These are phyloP conservation scores for Xerocomus brunneocitrinus DNA, from an alignment of 768 basidiomycete genomes.

Conservation along the genomic window DNA sequence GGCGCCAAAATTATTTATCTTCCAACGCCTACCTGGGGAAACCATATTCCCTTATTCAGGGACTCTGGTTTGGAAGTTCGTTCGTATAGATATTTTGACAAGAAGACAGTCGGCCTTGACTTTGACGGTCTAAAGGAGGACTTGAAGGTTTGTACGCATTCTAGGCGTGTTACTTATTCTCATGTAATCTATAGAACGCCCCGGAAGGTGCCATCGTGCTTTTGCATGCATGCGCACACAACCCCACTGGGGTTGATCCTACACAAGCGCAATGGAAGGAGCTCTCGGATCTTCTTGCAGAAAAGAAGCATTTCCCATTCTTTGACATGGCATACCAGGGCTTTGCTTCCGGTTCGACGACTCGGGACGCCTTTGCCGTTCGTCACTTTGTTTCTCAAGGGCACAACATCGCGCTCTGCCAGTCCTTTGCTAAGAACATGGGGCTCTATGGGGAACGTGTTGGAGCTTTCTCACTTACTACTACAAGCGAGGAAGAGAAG, in stretches of 20 bases:
- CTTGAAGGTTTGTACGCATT: conserved; percentile 55
- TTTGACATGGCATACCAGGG: conserved; percentile 99
- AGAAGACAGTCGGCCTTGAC: conserved; percentile 86
- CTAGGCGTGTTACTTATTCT: conserved; percentile 5
- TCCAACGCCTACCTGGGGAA: conserved; percentile 94
- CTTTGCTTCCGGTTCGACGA: conserved; percentile 90
- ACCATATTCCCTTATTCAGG: conserved; percentile 90
- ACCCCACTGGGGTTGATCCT: conserved; percentile 97
- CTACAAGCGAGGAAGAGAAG: conserved; percentile 66
- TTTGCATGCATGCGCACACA: conserved; percentile 96
- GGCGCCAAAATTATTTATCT: conserved; percentile 86
- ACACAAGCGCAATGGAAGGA: conserved; percentile 90
- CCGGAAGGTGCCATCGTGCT: conserved; percentile 82
- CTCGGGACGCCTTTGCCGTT: conserved; percentile 90
- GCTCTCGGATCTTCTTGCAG: conserved; percentile 82
- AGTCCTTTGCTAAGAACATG: conserved; percentile 99
- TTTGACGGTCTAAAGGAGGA: conserved; percentile 88
- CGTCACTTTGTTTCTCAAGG: conserved; percentile 90
- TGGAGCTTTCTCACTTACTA: conserved; percentile 89
- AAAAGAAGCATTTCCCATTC: conserved; percentile 92
- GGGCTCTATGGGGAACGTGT: conserved; percentile 98
- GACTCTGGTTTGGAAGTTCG: conserved; percentile 94
- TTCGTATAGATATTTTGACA: conserved; percentile 91
- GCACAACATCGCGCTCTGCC: conserved; percentile 86
- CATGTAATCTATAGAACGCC: conserved; percentile 41